phyloP scores from a whole-genome alignment of 192 early-diverging fungal genomes.

The Umbelopsis vinacea region DNA sequence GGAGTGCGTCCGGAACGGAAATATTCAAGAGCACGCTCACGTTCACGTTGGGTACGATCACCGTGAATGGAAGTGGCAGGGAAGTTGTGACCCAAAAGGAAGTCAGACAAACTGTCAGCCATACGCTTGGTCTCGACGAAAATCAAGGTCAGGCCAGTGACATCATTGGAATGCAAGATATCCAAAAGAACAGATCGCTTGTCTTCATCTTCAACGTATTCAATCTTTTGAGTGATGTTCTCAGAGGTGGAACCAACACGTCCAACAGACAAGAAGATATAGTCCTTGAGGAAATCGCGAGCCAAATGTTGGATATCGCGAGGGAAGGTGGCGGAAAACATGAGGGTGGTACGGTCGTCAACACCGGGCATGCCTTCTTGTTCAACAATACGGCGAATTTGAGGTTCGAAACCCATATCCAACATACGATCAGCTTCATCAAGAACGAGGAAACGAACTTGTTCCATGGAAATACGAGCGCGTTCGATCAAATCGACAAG shows the following conservation, averaged over 20 bases:
- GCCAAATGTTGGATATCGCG: slow-evolving; percentile 87
- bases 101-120: slow-evolving; percentile 91
- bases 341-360: slow-evolving; percentile 82
- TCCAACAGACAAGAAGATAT: slow-evolving; percentile 90
- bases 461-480: slow-evolving; percentile 74
- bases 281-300: slow-evolving; percentile 80
- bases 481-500: slow-evolving; percentile 93
- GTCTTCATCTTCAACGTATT: slow-evolving; percentile 94
- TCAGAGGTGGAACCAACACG: slow-evolving; percentile 96
- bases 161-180: slow-evolving; percentile 67
- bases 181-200: slow-evolving; percentile 92
- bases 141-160: slow-evolving; percentile 81
- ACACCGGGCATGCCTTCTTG: slow-evolving; percentile 76
- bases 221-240: slow-evolving; percentile 94
- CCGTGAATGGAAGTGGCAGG: slow-evolving; percentile 79
- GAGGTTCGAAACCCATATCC: slow-evolving; percentile 94
- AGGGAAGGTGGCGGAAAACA: slow-evolving; percentile 98
- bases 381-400: slow-evolving; percentile 90
- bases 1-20: slow-evolving; percentile 64
- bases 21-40: slow-evolving; percentile 66
- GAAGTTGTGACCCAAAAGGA: slow-evolving; percentile 78
- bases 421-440: slow-evolving; percentile 99
- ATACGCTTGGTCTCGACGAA: slow-evolving; percentile 98
- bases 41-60: slow-evolving; percentile 66
- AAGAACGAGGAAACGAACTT: slow-evolving; percentile 85